These are phyloP conservation scores for Epithemia pelagica DNA, from an alignment of 108 stramenopile species.

Conservation along the genomic window DNA sequence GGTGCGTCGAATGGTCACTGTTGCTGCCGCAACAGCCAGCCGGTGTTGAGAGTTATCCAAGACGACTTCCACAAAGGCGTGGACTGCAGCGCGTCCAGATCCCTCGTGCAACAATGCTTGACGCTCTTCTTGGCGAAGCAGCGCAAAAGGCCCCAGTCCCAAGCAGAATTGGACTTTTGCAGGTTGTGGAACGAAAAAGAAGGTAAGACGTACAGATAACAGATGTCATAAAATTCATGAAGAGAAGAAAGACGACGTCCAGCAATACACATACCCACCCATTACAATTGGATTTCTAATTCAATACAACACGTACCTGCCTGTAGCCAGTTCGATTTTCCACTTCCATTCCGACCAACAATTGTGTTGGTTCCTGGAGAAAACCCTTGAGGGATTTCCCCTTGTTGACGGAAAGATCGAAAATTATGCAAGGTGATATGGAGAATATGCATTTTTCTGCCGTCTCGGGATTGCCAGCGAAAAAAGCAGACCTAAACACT, in stretches of 20 bases:
- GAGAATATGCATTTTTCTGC: constrained; percentile 94
- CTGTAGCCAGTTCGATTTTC: constrained; percentile 96
- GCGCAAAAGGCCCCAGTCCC: not conserved
- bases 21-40: constrained; percentile 84
- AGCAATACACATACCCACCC: no score
- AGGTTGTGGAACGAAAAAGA: not conserved
- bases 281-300: no score
- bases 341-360: constrained; percentile 93
- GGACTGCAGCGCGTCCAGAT: constrained; percentile 80
- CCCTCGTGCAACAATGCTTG: constrained; percentile 90
- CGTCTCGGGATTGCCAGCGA: no score
- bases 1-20: constrained; percentile 95
- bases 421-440: constrained; percentile 96
- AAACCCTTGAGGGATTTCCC: constrained; percentile 88
- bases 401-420: constrained; percentile 89
- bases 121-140: constrained; percentile 67
- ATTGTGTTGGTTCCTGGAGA: constrained; percentile 91
- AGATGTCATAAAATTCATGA: not conserved
- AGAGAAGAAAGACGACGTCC: no score
- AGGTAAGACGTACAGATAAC: not conserved
- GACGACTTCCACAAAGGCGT: constrained; percentile 96
- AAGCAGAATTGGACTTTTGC: not conserved
- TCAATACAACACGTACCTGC: constrained; percentile 31
- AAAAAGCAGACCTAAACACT: no score
- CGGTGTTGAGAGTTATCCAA: constrained; percentile 98